Evolutionary conservation across 164 flowering plant genomes (phyloP).

Genomic region (Kingdonia uniflora): DNA sequence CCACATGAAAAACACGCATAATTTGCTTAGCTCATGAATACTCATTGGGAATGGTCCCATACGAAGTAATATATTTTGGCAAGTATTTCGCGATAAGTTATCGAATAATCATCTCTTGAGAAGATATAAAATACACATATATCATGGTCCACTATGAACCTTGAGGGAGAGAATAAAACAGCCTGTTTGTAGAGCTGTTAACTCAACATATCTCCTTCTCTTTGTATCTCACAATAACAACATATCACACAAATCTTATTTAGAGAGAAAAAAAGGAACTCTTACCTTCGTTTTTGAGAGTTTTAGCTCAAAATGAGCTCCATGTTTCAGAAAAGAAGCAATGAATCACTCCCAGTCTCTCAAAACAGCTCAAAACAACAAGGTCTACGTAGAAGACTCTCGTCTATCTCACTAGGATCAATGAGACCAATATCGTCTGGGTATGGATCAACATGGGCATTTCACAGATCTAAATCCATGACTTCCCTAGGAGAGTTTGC

Average conservation of each 20-base stretch:
- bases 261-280: neutral
- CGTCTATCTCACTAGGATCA: slow-evolving; percentile 36
- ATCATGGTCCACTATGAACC: slow-evolving; percentile 6
- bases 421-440: slow-evolving; percentile 28
- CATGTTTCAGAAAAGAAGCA: slow-evolving; percentile 13
- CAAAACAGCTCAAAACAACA: slow-evolving; percentile 13
- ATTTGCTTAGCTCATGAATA: too few species aligned
- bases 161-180: slow-evolving; percentile 16
- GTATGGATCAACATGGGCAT: slow-evolving; percentile 33
- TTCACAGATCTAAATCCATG: slow-evolving; percentile 56
- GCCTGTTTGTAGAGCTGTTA: slow-evolving; percentile 22
- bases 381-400: slow-evolving; percentile 37
- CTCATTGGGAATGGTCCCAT: too few species aligned
- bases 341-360: slow-evolving; percentile 24
- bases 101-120: too few species aligned
- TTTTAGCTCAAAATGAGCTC: slow-evolving; percentile 12
- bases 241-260: neutral
- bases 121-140: neutral
- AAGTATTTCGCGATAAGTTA: too few species aligned
- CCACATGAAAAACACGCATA: too few species aligned
- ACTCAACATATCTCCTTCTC: slow-evolving; percentile 9
- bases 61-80: too few species aligned
- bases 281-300: neutral
- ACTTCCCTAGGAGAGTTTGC: slow-evolving; percentile 42
- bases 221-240: neutral